A percentile compares a stretch with the other conserved stretches of the same genome.
Evolutionary conservation across 306 rosid genomes (phyloP).

Genomic region (Prunus persica): DNA sequence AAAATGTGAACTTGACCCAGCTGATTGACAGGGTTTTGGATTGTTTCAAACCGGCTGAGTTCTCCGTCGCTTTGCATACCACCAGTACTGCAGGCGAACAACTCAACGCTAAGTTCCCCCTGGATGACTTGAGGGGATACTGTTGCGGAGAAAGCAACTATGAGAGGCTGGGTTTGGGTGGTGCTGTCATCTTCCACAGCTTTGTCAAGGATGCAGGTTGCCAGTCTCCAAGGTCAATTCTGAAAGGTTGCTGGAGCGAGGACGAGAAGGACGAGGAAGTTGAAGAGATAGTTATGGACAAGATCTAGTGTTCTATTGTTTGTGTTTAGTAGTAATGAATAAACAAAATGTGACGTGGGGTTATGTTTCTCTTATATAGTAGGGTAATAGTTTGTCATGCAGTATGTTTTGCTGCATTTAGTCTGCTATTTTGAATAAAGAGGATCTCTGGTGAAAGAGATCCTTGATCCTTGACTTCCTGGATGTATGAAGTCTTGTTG

Average conservation of each 20-base stretch:
- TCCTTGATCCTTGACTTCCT: not conserved
- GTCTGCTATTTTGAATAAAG: not conserved
- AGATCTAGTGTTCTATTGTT: constrained; percentile 7
- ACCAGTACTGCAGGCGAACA: constrained; percentile 27
- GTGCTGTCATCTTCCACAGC: constrained; percentile 46
- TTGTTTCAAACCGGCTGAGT: constrained; percentile 78
- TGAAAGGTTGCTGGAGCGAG: constrained; percentile 80
- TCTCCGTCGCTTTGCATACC: constrained; percentile 75
- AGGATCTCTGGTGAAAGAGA: not conserved
- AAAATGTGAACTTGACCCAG: constrained; percentile 36
- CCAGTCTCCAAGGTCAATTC: constrained; percentile 76
- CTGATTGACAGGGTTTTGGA: constrained; percentile 66
- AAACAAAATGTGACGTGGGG: constrained; percentile 19
- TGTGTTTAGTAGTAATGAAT: not conserved
- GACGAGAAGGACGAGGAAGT: constrained; percentile 71
- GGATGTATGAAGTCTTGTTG: not conserved
- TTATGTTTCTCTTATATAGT: constrained; percentile 20
- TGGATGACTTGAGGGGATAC: constrained; percentile 58
- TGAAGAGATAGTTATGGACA: constrained; percentile 27
- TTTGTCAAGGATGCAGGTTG: constrained; percentile 39
- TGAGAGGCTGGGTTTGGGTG: constrained; percentile 61
- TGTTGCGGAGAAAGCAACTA: constrained; percentile 35
- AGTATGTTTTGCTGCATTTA: not conserved
- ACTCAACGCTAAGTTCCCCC: constrained; percentile 30
- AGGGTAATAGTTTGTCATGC: not conserved